Evolutionary conservation across 2,329 filamentous ascomycete species (phyloP), one percentile per base, ranked within the genome.

Genomic region (Neonectria ditissima): DNA sequence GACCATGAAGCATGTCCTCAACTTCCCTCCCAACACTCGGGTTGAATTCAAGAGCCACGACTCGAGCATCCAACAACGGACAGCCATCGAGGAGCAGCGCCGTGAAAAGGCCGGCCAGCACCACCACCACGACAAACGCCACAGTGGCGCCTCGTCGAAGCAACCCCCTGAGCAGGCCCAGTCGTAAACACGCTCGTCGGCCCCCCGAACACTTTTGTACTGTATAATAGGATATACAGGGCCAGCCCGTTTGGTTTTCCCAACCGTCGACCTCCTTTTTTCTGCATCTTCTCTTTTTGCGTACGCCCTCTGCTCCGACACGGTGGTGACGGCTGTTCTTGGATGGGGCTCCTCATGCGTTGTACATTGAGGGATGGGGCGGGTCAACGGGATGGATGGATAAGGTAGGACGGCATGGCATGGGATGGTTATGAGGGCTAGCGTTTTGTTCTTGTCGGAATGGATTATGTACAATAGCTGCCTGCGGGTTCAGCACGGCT

Each of bases 41-140:
- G 91, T 99, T 64, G 90, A 96, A 72, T 99, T 94, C 89, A 97
- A 97, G 82, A 96, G 92, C 76, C 96, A 99, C 79, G 94, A 97
- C 76, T 93, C 95, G 68, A 97, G 93, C 79, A 97, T 99, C 76
- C 92, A 93, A 71, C 94, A 97, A 81, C 89, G 94, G 70, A 92
- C 91, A 30, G 92, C 92, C 20, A 94, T 97, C 68, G 94, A 97
- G 74, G 93, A 97, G 79, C 92, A 93, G 59, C 91, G 94, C 66
- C 93, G 95, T 71, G 94, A 97, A 75, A 97, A 97, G 81, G 86
- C 83, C 18, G 79, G 80, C 61, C 84, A 87, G 69, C 80, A 82
- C 65, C 78, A 80, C 59, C 74, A 77, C 67, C 73, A 74, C 55
- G 80, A 81, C 60, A 81, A 81, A 67, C 79, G 80, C 41, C 76